These are phyloP conservation scores for Rhizophagus prolifer DNA, from an alignment of 192 early-diverging fungal genomes.

Conservation along the genomic window DNA sequence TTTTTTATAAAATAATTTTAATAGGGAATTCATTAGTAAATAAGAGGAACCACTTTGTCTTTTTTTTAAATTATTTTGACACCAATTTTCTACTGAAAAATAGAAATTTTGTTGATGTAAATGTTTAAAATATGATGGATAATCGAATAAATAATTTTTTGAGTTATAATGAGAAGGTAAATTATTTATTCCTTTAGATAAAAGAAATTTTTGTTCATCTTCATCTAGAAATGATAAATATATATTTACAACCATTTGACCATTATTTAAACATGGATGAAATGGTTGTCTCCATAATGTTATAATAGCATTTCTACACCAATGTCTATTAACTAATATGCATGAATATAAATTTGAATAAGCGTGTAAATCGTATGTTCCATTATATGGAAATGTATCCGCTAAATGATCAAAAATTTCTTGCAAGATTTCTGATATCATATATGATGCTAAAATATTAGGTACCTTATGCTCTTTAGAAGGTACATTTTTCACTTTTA, in stretches of 20 bases:
- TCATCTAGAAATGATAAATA: not conserved
- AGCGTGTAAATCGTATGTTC: not conserved
- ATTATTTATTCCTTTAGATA: not conserved
- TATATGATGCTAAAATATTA: not conserved
- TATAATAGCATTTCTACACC: not conserved
- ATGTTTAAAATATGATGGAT: not conserved
- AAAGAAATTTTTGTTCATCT: not conserved
- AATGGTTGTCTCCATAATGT: conserved; percentile 11
- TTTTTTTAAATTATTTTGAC: not conserved
- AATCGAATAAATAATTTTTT: not conserved
- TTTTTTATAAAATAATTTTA: not conserved
- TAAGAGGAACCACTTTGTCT: not conserved
- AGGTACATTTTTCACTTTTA: too few species aligned
- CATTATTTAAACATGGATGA: not conserved
- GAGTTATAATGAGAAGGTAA: not conserved
- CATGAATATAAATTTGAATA: not conserved
- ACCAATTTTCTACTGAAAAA: not conserved
- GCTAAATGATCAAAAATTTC: not conserved
- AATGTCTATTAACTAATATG: not conserved
- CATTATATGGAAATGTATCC: not conserved
- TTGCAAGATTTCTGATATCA: not conserved
- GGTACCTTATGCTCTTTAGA: not conserved
- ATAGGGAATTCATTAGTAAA: not conserved
- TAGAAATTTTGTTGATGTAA: not conserved
- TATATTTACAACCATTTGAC: not conserved